Evolutionary conservation across 495 filamentous ascomycete genomes (phyloP).

Genomic region (Daldinia loculata): DNA sequence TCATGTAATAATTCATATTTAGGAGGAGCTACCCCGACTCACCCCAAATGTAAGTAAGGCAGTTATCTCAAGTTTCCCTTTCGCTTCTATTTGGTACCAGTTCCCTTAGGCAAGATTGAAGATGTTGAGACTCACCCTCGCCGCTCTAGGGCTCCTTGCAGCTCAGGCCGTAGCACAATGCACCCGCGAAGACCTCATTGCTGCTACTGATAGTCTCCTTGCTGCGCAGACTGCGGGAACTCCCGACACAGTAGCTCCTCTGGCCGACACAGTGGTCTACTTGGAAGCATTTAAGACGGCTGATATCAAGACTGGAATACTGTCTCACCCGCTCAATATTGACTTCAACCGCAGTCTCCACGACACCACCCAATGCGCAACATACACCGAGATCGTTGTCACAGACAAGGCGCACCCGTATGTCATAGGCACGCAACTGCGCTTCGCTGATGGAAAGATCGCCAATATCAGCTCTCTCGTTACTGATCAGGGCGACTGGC

Average conservation of each 20-base stretch:
- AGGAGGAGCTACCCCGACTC: constrained; percentile 25
- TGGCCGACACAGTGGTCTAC: constrained; percentile 45
- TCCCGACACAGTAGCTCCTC: constrained; percentile 42
- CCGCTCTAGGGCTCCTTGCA: constrained; percentile 37
- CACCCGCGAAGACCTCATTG: constrained; percentile 53
- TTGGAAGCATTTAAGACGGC: constrained; percentile 55
- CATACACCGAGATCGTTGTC: constrained; percentile 61
- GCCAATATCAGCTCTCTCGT: constrained; percentile 55
- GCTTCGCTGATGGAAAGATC: constrained; percentile 45
- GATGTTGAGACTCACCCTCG: constrained; percentile 39
- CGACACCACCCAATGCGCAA: constrained; percentile 61
- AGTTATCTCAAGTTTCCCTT: constrained; percentile 5
- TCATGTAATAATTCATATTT: constrained; percentile 33
- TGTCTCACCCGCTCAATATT: constrained; percentile 54
- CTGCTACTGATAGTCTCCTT: constrained; percentile 53
- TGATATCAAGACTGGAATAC: constrained; percentile 49
- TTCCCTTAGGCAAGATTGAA: constrained; percentile 16
- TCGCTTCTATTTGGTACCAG: constrained; percentile 3
- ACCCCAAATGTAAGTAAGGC: constrained; percentile 14
- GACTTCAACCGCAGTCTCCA: constrained; percentile 58
- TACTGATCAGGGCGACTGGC: constrained; percentile 56
- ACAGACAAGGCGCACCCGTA: constrained; percentile 55
- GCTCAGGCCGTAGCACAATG: constrained; percentile 43
- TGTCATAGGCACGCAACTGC: constrained; percentile 60
- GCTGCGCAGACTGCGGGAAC: constrained; percentile 55